Percentiles rank a stretch among this genome's conserved stretches.
Conservation (phyloP, 1,284 basidiomycete genomes). For the Fomes fomentarius region DNA sequence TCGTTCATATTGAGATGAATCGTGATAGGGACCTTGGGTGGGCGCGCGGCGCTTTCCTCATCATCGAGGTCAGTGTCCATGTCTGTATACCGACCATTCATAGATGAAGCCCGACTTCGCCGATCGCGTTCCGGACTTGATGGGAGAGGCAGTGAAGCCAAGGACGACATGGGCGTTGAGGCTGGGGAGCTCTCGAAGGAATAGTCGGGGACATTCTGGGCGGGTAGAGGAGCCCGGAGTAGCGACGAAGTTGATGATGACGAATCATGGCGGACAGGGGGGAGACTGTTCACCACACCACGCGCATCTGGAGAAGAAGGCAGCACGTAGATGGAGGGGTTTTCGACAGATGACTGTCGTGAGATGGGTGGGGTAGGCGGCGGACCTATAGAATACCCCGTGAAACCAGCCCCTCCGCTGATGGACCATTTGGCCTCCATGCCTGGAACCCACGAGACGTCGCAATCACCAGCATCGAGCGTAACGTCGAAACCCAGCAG, state of each 20-base stretch:
- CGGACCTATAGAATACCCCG: slow-evolving; percentile 61
- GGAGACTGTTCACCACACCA: slow-evolving; percentile 24
- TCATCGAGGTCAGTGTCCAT: slow-evolving; percentile 29
- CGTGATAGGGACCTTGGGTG: slow-evolving; percentile 62
- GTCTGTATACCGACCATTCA: slow-evolving; percentile 26
- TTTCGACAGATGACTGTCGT: slow-evolving; percentile 25
- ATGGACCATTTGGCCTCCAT: slow-evolving; percentile 59
- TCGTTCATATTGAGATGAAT: slow-evolving; percentile 81
- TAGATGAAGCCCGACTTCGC: slow-evolving; percentile 34
- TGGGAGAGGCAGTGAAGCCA: slow-evolving; percentile 51
- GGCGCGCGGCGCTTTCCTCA: slow-evolving; percentile 28
- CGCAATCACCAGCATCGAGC: slow-evolving; percentile 66
- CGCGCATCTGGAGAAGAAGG: slow-evolving; percentile 52
- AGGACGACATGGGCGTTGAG: slow-evolving; percentile 57
- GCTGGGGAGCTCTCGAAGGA: slow-evolving; percentile 62
- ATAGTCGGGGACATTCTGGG: slow-evolving; percentile 62
- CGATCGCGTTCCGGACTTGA: slow-evolving; percentile 40
- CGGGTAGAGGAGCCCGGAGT: slow-evolving; percentile 71
- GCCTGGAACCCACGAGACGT: slow-evolving; percentile 64
- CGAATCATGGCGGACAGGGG: slow-evolving; percentile 40
- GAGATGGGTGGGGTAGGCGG: slow-evolving; percentile 22
- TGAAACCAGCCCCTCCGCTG: slow-evolving; percentile 65
- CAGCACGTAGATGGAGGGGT: slow-evolving; percentile 29
- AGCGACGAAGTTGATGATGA: slow-evolving; percentile 56
- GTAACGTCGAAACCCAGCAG: slow-evolving; percentile 77